Evolutionary conservation across 495 filamentous ascomycete species (phyloP).

Genomic region (Daldinia childiae): DNA sequence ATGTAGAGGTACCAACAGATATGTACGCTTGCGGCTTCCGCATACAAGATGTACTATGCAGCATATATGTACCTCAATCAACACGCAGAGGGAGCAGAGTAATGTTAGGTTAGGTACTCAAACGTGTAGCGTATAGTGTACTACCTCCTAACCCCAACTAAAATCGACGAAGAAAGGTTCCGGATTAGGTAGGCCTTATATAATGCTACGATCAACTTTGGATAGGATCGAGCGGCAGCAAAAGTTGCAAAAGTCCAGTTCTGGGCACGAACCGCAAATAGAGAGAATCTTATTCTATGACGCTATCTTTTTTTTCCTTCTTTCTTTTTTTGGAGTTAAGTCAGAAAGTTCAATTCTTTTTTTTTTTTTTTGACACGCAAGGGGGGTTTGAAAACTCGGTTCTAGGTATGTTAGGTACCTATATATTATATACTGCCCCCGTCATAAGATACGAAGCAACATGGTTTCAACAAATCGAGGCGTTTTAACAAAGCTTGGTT

Average conservation of each 20-base stretch:
- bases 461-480: conserved; percentile 1
- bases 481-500: conserved; percentile 2
- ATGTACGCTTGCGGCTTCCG: conserved; percentile 3
- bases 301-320: background rate
- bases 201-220: conserved; percentile 14
- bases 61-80: background rate
- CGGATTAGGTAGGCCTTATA: conserved; percentile 19
- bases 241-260: conserved; percentile 13
- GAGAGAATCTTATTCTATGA: background rate
- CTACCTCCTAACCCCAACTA: conserved; percentile 5
- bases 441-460: background rate
- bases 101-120: background rate
- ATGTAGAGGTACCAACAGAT: background rate
- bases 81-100: background rate
- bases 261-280: background rate
- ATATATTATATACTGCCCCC: background rate
- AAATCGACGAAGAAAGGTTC: conserved; percentile 13
- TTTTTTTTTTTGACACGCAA: background rate
- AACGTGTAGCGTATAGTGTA: background rate
- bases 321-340: conserved; percentile 7
- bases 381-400: background rate
- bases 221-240: conserved; percentile 32
- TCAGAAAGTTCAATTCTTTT: background rate
- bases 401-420: background rate
- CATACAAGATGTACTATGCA: background rate